Base-by-base conservation (phyloP, 768 basidiomycete genomes). In the Lentinus brumalis region DNA sequence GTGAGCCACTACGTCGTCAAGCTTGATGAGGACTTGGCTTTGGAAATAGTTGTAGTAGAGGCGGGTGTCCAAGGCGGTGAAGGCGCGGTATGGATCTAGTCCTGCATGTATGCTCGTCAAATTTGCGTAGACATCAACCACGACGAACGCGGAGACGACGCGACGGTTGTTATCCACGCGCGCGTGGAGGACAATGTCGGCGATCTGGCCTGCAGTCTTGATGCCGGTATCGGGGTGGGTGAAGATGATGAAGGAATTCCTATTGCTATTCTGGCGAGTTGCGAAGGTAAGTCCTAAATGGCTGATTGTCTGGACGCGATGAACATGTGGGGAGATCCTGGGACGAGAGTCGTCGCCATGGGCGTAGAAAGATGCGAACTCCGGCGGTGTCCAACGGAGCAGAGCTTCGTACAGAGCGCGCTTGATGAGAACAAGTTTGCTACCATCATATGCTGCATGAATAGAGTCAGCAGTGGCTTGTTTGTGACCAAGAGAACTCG, bases 191-290 rank as follows among this genome's bases (percentile, higher is more conserved):
- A 57, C 50, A 4, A 57, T 42, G 8, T 50, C 38, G 2, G 49
- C 40, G 26, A 57, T 57, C 39, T 57, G 56, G 5, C 56, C 56
- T 16, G 56, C 56, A 11, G 49, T 12, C 41, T 38, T 4, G 4
- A 11, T 1, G 38, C 26, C 21, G 26, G 7, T 21, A 6, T 35
- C 35, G 35, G 49, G 56, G 12, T 57, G 47, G 21, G 15, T 35
- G 30, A 57, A 57, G 30, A 21, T 41, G 1, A 57, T 39, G 56
- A 57, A 57, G 10, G 56, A 57, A 47, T 57, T 50, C 1, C 56
- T 47, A 21, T 42, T 47, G 26, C 40, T 40, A 3, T 42, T 31
- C 0, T 21, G 39, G 3, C 56, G 56, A 8, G 49, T 41, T n/a
- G 47, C 56, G 47, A 40, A 50, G 6, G 15, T 50, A 7, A 42